Percentiles rank a stretch among this genome's conserved stretches.
Conservation (phyloP, 768 basidiomycete genomes). For the Russula brevipes region DNA sequence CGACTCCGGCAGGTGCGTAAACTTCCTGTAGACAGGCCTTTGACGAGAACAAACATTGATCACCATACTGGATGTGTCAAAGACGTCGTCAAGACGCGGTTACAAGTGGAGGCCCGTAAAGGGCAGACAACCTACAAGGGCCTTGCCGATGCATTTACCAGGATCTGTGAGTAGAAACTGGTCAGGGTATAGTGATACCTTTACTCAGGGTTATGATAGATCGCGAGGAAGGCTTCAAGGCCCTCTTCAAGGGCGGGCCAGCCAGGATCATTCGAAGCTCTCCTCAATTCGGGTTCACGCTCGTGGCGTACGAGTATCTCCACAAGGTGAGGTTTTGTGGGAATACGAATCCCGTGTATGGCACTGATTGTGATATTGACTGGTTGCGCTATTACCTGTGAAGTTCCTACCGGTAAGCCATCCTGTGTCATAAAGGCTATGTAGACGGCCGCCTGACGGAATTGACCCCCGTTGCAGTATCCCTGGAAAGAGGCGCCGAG, state of each 20-base stretch:
- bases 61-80: slow-evolving; percentile 18
- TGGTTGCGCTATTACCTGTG: neutral
- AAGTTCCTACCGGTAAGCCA: slow-evolving; percentile 23
- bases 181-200: neutral
- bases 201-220: slow-evolving; percentile 40
- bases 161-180: slow-evolving; percentile 59
- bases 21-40: neutral
- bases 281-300: slow-evolving; percentile 91
- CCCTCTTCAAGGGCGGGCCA: slow-evolving; percentile 88
- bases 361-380: neutral
- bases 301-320: slow-evolving; percentile 73
- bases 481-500: slow-evolving; percentile 70
- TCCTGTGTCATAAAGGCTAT: neutral
- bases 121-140: slow-evolving; percentile 93
- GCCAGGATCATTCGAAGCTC: slow-evolving; percentile 86
- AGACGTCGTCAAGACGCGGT: slow-evolving; percentile 97
- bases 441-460: slow-evolving; percentile 13
- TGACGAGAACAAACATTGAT: slow-evolving; percentile 16
- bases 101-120: slow-evolving; percentile 88
- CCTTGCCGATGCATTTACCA: slow-evolving; percentile 78
- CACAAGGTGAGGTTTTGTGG: slow-evolving; percentile 44
- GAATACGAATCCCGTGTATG: neutral
- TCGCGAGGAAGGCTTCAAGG: slow-evolving; percentile 82
- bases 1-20: slow-evolving; percentile 75
- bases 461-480: slow-evolving; percentile 47